These are phyloP conservation scores for Bondarzewia mesenterica DNA, from an alignment of 1,284 basidiomycete genomes.

Conservation along the genomic window DNA sequence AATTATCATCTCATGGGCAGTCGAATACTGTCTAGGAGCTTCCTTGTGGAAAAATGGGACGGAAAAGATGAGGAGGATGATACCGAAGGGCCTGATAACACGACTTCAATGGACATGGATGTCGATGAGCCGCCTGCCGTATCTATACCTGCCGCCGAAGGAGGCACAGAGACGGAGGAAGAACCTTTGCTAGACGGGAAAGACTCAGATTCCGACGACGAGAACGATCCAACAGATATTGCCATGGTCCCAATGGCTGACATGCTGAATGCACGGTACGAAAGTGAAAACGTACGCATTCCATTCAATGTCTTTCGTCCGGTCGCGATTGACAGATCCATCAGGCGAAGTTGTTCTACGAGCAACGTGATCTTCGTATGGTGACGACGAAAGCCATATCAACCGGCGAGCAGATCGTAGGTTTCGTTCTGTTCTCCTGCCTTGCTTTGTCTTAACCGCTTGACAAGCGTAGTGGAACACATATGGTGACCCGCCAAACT, in stretches of 20 bases:
- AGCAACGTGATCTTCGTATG: constrained; percentile 71
- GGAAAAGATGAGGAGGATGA: constrained; percentile 23
- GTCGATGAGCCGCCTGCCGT: constrained; percentile 33
- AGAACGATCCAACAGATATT: constrained; percentile 63
- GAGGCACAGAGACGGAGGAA: constrained; percentile 18
- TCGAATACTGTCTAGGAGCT: constrained; percentile 88
- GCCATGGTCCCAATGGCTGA: constrained; percentile 98
- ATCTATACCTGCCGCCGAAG: constrained; percentile 16
- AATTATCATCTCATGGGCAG: constrained; percentile 90
- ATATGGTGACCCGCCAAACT: constrained; percentile 91
- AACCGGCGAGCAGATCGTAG: constrained; percentile 83
- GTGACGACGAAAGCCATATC: constrained; percentile 70
- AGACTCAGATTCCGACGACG: constrained; percentile 42
- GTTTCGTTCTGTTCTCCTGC: constrained; percentile 16
- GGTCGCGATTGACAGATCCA: constrained; percentile 1
- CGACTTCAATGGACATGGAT: constrained; percentile 34
- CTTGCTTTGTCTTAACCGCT: neutral
- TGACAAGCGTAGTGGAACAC: constrained; percentile 74
- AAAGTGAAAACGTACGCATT: constrained; percentile 68
- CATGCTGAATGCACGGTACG: constrained; percentile 84
- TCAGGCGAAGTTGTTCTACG: constrained; percentile 83
- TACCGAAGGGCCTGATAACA: constrained; percentile 13
- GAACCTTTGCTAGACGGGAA: constrained; percentile 6
- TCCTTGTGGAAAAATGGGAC: constrained; percentile 64
- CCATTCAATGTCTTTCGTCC: neutral